These are phyloP conservation scores for Eleusine coracana DNA, from an alignment of 176 grass and related monocot genomes.

Conservation along the genomic window DNA sequence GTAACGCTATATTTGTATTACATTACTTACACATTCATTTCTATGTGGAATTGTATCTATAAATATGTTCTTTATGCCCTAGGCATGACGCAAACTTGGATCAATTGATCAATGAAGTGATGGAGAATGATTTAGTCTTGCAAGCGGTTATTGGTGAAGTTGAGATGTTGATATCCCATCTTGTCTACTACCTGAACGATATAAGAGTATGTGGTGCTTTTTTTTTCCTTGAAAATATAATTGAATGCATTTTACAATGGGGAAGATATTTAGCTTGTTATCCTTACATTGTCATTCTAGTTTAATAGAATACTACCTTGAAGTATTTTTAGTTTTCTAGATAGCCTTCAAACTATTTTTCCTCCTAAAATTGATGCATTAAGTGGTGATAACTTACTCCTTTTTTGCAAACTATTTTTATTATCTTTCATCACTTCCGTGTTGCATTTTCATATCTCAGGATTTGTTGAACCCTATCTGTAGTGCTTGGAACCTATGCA, in stretches of 20 bases:
- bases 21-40: neutral
- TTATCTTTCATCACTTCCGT: neutral
- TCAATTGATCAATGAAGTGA: slow-evolving; percentile 37
- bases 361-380: neutral
- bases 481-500: too few relatives aligned
- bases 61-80: slow-evolving; percentile 9
- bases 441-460: neutral
- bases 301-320: neutral
- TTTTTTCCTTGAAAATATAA: neutral
- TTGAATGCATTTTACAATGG: neutral
- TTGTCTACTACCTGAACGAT: slow-evolving; percentile 42
- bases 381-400: neutral
- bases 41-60: neutral
- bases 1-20: slow-evolving; percentile 29
- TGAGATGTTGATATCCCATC: slow-evolving; percentile 56
- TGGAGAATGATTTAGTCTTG: slow-evolving; percentile 42
- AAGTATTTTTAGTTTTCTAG: neutral
- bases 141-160: slow-evolving; percentile 28
- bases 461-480: too few relatives aligned
- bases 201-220: slow-evolving; percentile 44
- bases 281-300: neutral
- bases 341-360: neutral
- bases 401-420: neutral
- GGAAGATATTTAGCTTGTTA: neutral
- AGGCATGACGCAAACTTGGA: slow-evolving; percentile 40